Evolutionary conservation across 148 eudicot species (phyloP).

Genomic region (Rhododendron molle): DNA sequence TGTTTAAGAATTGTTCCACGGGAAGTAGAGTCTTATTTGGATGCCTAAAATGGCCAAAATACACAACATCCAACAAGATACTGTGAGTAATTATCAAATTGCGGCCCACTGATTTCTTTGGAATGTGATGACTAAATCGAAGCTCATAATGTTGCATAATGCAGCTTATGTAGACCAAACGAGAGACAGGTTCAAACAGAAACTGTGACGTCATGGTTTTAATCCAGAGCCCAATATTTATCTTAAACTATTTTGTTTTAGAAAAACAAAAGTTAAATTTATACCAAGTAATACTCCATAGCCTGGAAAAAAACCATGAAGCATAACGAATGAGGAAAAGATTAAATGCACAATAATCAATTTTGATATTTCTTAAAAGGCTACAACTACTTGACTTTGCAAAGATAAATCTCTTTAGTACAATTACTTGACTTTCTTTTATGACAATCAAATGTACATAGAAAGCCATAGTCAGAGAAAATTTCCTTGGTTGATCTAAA

Average conservation of each 20-base stretch:
- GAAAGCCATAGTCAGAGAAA: neutral
- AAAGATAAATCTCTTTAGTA: neutral
- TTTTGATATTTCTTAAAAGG: neutral
- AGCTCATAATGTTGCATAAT: neutral
- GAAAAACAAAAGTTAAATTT: neutral
- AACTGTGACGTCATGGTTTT: neutral
- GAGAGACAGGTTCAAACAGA: neutral
- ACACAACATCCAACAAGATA: neutral
- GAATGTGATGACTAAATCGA: neutral
- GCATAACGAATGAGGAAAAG: neutral
- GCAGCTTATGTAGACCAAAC: neutral
- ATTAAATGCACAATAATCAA: neutral
- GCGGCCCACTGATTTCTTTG: neutral
- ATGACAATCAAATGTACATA: neutral
- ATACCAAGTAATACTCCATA: neutral
- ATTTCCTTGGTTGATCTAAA: neutral
- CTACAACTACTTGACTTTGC: conserved; percentile 2
- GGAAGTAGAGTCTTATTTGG: neutral
- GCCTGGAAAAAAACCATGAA: neutral
- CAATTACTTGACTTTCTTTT: neutral
- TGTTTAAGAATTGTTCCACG: neutral
- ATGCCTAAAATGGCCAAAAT: neutral
- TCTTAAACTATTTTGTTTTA: neutral
- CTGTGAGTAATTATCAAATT: neutral
- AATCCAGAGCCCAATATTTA: neutral